Base-by-base conservation (phyloP, 1,284 basidiomycete species). In the Cutaneotrichosporon cyanovorans region DNA sequence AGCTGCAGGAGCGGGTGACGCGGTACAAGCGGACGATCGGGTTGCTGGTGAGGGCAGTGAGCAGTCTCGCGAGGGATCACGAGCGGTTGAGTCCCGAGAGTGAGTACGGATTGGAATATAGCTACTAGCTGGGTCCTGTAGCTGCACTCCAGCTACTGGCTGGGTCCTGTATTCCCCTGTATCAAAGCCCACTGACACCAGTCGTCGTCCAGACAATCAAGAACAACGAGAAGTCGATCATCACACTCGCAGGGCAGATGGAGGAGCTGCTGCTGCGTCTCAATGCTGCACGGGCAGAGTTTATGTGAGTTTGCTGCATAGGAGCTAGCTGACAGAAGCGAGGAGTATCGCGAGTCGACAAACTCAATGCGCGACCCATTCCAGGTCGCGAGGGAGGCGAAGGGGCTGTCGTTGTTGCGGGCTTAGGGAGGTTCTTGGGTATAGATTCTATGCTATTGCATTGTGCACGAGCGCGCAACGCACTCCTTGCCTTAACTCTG, bases 351-450 rank as follows among this genome's bases (percentile, higher is more conserved):
- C 33, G 64, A 65, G 28, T 56, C 55, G 42, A 63, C 61, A 2
- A 55, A 59, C 25, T 63, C 64, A 19, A 63, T 67, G 45, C 53
- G 66, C 38, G 61, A 65, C 56, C 68, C 68, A 20, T 70, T 70
- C 53, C 61, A 70, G 39, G 56, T 70, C 3, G 66, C 65, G 14
- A 47, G 68, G 20, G 66, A 70, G 46, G 59, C 61, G 35, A 57
- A 57, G 37, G 61, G 61, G 6, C 14, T 60, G 15, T 48, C 56
- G 7, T 40, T 48, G 38, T 45, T 59, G 12, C 43, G 37, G 10
- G 43, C 37, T 22, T 45, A 44, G 34, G 5, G 5, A n/a, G n/a
- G n/a, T n/a, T n/a, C n/a, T n/a, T n/a, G n/a, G n/a, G n/a, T n/a
- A n/a, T n/a, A n/a, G n/a, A n/a, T n/a, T n/a, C n/a, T n/a, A n/a